These are phyloP conservation scores for Toxicodendron radicans DNA, from an alignment of 345 rosid species.

Conservation along the genomic window DNA sequence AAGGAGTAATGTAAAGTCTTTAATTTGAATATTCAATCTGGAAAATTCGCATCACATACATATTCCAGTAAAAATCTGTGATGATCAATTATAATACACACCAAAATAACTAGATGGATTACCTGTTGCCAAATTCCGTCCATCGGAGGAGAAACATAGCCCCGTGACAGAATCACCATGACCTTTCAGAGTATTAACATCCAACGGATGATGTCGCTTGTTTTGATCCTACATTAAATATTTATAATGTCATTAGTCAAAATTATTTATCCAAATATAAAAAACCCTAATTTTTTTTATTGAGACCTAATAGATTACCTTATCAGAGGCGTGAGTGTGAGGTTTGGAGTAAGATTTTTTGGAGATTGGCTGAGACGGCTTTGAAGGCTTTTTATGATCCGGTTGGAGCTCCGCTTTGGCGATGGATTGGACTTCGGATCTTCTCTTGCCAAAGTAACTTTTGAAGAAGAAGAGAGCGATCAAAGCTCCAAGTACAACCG, in stretches of 20 bases:
- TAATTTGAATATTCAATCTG: neutral
- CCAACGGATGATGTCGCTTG: constrained; percentile 84
- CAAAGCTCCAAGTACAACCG: constrained; percentile 66
- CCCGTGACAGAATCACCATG: constrained; percentile 85
- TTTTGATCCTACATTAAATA: constrained; percentile 53
- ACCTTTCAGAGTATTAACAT: constrained; percentile 95
- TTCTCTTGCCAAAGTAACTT: constrained; percentile 66
- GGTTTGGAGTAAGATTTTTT: constrained; percentile 65
- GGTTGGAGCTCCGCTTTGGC: constrained; percentile 58
- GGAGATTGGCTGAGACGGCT: constrained; percentile 38
- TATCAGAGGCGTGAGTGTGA: constrained; percentile 66
- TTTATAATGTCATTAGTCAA: constrained; percentile 3
- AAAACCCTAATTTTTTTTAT: neutral
- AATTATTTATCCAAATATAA: neutral
- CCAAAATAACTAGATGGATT: neutral
- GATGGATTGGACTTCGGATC: constrained; percentile 78
- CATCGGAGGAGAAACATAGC: constrained; percentile 78
- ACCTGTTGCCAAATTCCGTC: constrained; percentile 82
- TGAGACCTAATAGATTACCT: constrained; percentile 29
- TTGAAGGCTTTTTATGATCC: constrained; percentile 53
- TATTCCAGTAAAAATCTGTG: neutral
- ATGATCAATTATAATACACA: neutral
- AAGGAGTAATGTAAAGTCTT: neutral
- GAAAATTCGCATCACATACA: neutral
- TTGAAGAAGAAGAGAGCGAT: constrained; percentile 74